phyloP scores from a whole-genome alignment of 306 rosid species.

The Myrica gale region DNA sequence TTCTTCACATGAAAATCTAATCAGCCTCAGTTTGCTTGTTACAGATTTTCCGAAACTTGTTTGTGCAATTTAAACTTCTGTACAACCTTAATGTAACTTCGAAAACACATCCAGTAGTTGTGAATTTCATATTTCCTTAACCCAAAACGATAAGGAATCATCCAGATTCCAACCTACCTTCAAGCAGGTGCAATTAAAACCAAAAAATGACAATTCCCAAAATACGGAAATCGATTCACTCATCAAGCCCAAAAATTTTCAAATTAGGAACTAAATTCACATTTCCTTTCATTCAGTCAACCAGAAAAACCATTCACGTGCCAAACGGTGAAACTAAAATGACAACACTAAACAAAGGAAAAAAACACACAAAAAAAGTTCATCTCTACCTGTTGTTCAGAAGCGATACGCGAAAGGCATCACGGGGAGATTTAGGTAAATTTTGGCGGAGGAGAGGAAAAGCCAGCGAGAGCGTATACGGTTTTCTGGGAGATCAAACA shows the following conservation, averaged over 20 bases:
- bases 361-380: background rate
- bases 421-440: background rate
- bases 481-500: background rate
- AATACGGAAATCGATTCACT: background rate
- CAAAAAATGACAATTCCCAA: background rate
- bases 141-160: background rate
- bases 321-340: background rate
- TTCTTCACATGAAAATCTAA: background rate
- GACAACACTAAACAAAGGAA: background rate
- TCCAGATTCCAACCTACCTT: background rate
- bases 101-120: no score
- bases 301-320: no score
- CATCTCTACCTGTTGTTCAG: background rate
- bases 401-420: constrained; percentile 1
- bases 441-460: background rate
- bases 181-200: background rate
- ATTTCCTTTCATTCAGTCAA: no score
- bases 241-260: background rate
- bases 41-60: background rate
- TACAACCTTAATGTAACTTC: no score
- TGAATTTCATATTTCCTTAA: background rate
- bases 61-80: background rate
- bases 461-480: background rate
- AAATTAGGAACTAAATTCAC: background rate
- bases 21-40: no score